phyloP scores from a whole-genome alignment of 1,284 basidiomycete species.

The Fistulinella staudtii region DNA sequence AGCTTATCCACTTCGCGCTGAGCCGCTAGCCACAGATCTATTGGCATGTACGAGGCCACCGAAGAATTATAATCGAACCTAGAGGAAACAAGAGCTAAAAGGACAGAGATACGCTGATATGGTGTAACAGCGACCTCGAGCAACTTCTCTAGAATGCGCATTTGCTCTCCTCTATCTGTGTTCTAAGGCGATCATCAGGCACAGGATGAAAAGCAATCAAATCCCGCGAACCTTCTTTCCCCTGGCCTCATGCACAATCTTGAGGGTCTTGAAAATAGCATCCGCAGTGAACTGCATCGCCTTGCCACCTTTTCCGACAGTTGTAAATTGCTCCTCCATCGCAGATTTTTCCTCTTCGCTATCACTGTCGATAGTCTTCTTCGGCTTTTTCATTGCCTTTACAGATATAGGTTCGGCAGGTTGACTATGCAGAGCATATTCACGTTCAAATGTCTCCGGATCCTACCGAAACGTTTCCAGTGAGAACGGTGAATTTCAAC shows the following conservation, averaged over 20 bases:
- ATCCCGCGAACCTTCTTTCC: conserved; percentile 79
- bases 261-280: conserved; percentile 90
- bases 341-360: conserved; percentile 45
- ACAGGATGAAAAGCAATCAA: neutral
- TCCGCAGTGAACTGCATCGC: conserved; percentile 83
- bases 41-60: conserved; percentile 83
- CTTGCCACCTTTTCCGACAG: conserved; percentile 90
- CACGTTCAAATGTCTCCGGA: conserved; percentile 82
- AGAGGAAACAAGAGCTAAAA: conserved; percentile 90
- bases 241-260: conserved; percentile 89
- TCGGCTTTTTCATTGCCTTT: no score
- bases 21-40: conserved; percentile 88
- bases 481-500: neutral
- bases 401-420: conserved; percentile 47
- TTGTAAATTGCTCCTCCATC: conserved; percentile 75
- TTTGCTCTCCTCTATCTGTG: conserved; percentile 95
- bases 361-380: conserved; percentile 38
- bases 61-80: conserved; percentile 97
- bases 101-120: conserved; percentile 93
- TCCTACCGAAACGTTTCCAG: conserved; percentile 51
- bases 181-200: conserved; percentile 52
- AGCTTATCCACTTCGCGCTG: conserved; percentile 89
- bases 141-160: conserved; percentile 86
- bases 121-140: conserved; percentile 82
- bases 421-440: conserved; percentile 55